Percentiles rank a stretch among this genome's conserved stretches.
Conservation (phyloP, 805 yeast genomes). For the Nakazawaea ernobii region DNA sequence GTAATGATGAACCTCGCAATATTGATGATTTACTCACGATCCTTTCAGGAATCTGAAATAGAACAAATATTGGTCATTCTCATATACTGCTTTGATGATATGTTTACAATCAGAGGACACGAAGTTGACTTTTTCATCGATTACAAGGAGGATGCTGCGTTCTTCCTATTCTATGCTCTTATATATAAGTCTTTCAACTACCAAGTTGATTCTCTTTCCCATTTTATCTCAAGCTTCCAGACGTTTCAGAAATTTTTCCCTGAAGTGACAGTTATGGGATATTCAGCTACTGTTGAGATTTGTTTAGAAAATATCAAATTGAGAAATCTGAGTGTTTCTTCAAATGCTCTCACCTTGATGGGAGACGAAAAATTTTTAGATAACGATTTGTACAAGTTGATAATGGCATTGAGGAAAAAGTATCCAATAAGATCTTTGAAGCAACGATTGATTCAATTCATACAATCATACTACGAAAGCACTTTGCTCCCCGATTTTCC, state of each 20-base stretch:
- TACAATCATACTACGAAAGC: not conserved
- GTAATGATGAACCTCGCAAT: not conserved
- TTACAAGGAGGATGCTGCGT: not conserved
- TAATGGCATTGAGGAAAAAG: not conserved
- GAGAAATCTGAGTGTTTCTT: too few relatives aligned
- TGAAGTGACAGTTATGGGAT: not conserved
- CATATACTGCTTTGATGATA: not conserved
- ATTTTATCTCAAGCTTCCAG: not conserved
- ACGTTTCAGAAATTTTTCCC: not conserved
- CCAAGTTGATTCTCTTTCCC: not conserved
- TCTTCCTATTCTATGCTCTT: not conserved
- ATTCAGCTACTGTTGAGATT: not conserved
- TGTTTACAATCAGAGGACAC: not conserved
- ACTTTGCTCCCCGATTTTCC: not conserved
- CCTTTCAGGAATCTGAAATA: slow-evolving; percentile 1
- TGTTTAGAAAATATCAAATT: not conserved
- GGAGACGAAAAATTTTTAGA: not conserved
- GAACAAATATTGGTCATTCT: not conserved
- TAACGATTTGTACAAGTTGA: not conserved
- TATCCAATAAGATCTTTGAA: not conserved
- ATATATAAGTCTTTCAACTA: not conserved
- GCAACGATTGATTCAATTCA: not conserved
- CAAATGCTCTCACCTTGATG: not conserved
- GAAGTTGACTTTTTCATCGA: not conserved
- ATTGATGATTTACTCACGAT: not conserved